phyloP scores from a whole-genome alignment of 2,329 filamentous ascomycete genomes.

The Colletotrichum truncatum region DNA sequence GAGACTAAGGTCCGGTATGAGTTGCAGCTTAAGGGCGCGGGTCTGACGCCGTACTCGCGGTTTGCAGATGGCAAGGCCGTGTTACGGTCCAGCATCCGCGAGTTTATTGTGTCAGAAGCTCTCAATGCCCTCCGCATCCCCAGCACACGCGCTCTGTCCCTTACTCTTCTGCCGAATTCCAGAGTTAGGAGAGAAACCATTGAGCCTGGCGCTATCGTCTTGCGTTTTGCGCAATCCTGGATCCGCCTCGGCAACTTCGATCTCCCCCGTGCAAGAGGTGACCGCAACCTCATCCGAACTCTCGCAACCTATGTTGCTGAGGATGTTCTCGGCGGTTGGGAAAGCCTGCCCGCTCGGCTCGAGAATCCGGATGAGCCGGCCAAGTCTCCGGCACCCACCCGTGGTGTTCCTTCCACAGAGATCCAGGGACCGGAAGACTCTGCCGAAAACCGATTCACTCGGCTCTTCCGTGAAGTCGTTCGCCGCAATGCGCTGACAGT shows the following conservation, averaged over 20 bases:
- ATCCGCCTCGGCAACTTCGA: slow-evolving; percentile 96
- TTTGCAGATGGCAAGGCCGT: slow-evolving; percentile 98
- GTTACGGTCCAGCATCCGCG: slow-evolving; percentile 88
- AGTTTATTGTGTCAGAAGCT: slow-evolving; percentile 92
- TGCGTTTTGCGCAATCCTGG: slow-evolving; percentile 92
- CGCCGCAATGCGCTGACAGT: slow-evolving; percentile 88
- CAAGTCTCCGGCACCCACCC: slow-evolving; percentile 52
- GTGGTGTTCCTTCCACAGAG: slow-evolving; percentile 63
- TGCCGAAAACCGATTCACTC: slow-evolving; percentile 86
- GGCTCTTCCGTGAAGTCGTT: slow-evolving; percentile 87
- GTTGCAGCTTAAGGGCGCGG: slow-evolving; percentile 93
- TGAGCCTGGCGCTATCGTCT: slow-evolving; percentile 92
- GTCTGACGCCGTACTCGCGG: slow-evolving; percentile 91
- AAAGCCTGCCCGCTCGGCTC: slow-evolving; percentile 74
- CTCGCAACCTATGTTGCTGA: slow-evolving; percentile 87
- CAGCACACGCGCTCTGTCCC: slow-evolving; percentile 83
- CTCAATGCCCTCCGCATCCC: slow-evolving; percentile 88
- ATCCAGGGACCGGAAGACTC: slow-evolving; percentile 74
- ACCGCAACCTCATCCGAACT: slow-evolving; percentile 76
- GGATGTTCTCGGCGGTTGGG: slow-evolving; percentile 89
- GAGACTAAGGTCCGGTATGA: slow-evolving; percentile 80
- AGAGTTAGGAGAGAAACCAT: slow-evolving; percentile 80
- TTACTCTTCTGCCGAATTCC: slow-evolving; percentile 78
- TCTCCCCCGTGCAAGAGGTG: slow-evolving; percentile 82
- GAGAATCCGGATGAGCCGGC: slow-evolving; percentile 59